Percentiles rank a stretch among this genome's conserved stretches.
phyloP scores from a whole-genome alignment of 345 rosid species.

The Turnera subulata region DNA sequence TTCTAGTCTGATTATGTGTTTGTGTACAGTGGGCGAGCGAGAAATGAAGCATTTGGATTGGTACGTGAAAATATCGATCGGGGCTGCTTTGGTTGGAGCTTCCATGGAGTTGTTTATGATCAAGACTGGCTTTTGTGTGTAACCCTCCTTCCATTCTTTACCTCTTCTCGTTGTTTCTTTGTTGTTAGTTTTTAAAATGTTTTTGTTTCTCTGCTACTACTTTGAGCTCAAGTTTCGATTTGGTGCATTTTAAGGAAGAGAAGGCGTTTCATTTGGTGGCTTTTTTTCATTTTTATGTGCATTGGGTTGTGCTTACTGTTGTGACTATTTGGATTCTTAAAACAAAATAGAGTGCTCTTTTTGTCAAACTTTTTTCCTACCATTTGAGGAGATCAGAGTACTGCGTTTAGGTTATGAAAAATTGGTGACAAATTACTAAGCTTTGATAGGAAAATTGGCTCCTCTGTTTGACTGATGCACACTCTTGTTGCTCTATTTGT shows the following conservation, averaged over 20 bases:
- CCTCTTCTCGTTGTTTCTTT: background rate
- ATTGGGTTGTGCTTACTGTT: too few species aligned
- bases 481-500: background rate
- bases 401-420: background rate
- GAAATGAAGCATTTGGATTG: slow-evolving; percentile 69
- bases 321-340: too few species aligned
- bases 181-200: too few species aligned
- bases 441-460: background rate
- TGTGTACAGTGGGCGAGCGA: background rate
- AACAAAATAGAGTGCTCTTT: too few species aligned
- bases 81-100: slow-evolving; percentile 68
- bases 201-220: too few species aligned
- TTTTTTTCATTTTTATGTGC: too few species aligned
- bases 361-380: too few species aligned
- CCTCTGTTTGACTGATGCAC: background rate
- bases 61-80: slow-evolving; percentile 76
- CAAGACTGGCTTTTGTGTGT: slow-evolving; percentile 89
- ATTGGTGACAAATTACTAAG: background rate
- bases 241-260: too few species aligned
- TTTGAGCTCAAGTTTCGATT: too few species aligned
- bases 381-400: too few species aligned
- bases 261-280: too few species aligned
- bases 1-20: background rate
- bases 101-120: slow-evolving; percentile 95
- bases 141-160: slow-evolving; percentile 26